A percentile compares a stretch with the other conserved stretches of the same genome.
phyloP scores from a whole-genome alignment of 352 stramenopile species.

The Globisporangium nunn region DNA sequence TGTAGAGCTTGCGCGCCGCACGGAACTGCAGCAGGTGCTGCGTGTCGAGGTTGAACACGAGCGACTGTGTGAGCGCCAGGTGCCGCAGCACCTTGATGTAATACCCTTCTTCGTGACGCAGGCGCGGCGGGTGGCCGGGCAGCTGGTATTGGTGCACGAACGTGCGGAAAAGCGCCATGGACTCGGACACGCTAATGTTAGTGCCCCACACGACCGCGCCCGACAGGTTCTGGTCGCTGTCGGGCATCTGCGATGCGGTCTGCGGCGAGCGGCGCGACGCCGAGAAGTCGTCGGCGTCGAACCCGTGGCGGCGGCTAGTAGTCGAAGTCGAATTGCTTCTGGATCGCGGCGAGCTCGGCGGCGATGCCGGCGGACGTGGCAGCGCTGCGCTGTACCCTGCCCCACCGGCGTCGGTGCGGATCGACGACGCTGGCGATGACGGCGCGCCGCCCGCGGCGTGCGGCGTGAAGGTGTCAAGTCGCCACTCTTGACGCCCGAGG shows the following conservation, averaged over 20 bases:
- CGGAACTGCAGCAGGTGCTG: conserved; percentile 84
- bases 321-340: conserved; percentile 3
- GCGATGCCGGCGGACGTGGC: conserved; percentile 50
- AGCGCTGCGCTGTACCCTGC: conserved; percentile 19
- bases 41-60: conserved; percentile 89
- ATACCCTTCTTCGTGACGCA: conserved; percentile 40
- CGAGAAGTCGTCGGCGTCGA: conserved; percentile 22
- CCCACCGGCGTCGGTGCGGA: conserved; percentile 26
- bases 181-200: conserved; percentile 89
- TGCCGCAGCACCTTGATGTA: conserved; percentile 77
- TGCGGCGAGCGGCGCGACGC: conserved; percentile 24
- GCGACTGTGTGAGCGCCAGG: conserved; percentile 75
- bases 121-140: conserved; percentile 15
- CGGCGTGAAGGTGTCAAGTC: conserved; percentile 49
- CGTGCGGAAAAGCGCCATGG: conserved; percentile 84
- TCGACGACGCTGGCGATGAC: conserved; percentile 36
- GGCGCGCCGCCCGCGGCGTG: conserved; percentile 16
- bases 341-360: conserved; percentile 45
- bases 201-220: conserved; percentile 92
- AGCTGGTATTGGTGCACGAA: conserved; percentile 87
- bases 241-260: conserved; percentile 11
- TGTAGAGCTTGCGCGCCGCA: conserved; percentile 88
- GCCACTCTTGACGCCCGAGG: conserved; percentile 69
- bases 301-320: conserved; percentile 6
- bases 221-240: conserved; percentile 44